These are phyloP conservation scores for Adiantum capillusveneris DNA, from an alignment of 75 land plant species.

Conservation along the genomic window DNA sequence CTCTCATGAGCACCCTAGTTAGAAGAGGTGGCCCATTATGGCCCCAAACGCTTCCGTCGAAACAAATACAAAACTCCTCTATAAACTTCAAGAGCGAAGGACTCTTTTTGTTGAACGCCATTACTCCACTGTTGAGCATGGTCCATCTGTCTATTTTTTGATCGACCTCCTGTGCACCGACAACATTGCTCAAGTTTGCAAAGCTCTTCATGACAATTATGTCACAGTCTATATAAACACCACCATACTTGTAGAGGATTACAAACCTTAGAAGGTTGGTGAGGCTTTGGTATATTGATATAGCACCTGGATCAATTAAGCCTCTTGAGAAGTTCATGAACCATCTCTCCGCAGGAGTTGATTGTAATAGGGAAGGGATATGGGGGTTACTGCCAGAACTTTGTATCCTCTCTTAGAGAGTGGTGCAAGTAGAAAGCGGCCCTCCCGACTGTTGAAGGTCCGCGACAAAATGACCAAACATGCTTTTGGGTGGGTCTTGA, in stretches of 20 bases:
- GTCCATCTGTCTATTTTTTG: conserved; percentile 39
- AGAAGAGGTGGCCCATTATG: conserved; percentile 84
- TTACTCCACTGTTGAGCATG: conserved; percentile 66
- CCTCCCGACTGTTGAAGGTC: conserved; percentile 42
- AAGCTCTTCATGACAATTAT: conserved; percentile 38
- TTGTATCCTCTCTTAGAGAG: conserved; percentile 14
- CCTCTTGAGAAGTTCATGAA: conserved; percentile 31
- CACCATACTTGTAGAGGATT: conserved; percentile 59
- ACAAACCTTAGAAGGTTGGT: conserved; percentile 64
- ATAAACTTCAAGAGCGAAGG: conserved; percentile 53
- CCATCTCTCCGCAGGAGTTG: conserved; percentile 53
- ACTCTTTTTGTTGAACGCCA: conserved; percentile 49
- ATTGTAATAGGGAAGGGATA: conserved; percentile 29
- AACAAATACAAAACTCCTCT: conserved; percentile 48
- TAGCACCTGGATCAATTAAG: conserved; percentile 43
- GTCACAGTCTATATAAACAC: conserved; percentile 57
- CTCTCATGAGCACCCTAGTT: conserved; percentile 34
- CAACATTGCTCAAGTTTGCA: conserved; percentile 27
- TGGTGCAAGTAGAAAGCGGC: conserved; percentile 25
- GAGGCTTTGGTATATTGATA: conserved; percentile 67
- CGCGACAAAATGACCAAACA: conserved; percentile 55
- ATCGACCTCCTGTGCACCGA: conserved; percentile 57
- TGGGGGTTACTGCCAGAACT: conserved; percentile 40
- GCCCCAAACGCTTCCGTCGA: conserved; percentile 82
- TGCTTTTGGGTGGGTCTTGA: conserved; percentile 44